These are phyloP conservation scores for Dipodascus albidus DNA, from an alignment of 805 yeast species.

Conservation along the genomic window DNA sequence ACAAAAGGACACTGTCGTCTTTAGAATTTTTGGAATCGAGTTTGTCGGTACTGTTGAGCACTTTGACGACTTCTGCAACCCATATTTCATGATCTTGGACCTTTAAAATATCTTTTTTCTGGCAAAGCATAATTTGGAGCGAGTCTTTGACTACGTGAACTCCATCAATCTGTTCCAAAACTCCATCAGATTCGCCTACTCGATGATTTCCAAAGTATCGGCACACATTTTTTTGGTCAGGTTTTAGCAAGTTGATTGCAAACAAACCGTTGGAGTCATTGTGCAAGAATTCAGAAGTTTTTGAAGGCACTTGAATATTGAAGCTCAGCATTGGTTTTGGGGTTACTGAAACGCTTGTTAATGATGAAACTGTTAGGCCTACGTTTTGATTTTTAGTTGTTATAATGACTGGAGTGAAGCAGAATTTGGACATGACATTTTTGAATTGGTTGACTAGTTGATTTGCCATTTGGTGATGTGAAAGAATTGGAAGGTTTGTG, in stretches of 20 bases:
- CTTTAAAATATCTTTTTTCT: constrained; percentile 13
- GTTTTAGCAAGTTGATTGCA: constrained; percentile 69
- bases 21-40: not conserved
- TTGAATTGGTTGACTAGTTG: not conserved
- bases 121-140: constrained; percentile 20
- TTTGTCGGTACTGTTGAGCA: not conserved
- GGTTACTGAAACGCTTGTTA: constrained; percentile 64
- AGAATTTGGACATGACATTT: not conserved
- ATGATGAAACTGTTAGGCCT: constrained; percentile 82
- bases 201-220: constrained; percentile 45
- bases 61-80: constrained; percentile 56
- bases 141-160: constrained; percentile 21
- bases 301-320: constrained; percentile 77
- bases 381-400: not conserved
- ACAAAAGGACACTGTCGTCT: not conserved
- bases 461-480: too few species aligned
- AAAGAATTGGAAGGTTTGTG: too few species aligned
- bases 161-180: constrained; percentile 5
- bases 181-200: not conserved
- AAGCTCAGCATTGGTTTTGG: constrained; percentile 77
- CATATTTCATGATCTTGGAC: constrained; percentile 87
- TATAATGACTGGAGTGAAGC: not conserved
- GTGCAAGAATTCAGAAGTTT: constrained; percentile 60
- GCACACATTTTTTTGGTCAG: constrained; percentile 48
- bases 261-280: constrained; percentile 32